phyloP scores from a whole-genome alignment of 2,329 filamentous ascomycete genomes.

The Fusarium sp. region DNA sequence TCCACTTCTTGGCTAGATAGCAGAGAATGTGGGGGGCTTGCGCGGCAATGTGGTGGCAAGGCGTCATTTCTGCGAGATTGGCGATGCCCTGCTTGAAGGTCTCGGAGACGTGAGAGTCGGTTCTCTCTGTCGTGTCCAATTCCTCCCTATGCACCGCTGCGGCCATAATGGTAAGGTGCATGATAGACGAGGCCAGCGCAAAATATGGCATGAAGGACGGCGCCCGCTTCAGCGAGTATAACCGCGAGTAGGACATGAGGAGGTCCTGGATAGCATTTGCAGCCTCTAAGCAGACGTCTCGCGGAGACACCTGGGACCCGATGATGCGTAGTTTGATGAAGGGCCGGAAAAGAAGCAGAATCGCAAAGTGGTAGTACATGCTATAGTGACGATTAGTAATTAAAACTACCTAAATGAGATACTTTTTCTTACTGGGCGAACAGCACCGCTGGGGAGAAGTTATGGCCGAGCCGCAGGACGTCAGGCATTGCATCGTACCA shows the following conservation, averaged over 20 bases:
- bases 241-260: constrained; percentile 64
- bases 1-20: constrained; percentile 68
- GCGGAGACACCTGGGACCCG: constrained; percentile 70
- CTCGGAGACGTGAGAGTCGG: constrained; percentile 55
- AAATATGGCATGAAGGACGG: constrained; percentile 69
- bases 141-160: constrained; percentile 42
- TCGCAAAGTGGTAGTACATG: constrained; percentile 77
- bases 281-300: constrained; percentile 72
- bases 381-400: constrained; percentile 49
- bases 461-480: constrained; percentile 71
- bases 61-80: constrained; percentile 69
- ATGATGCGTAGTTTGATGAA: constrained; percentile 73
- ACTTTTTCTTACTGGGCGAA: constrained; percentile 72
- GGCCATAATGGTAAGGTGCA: constrained; percentile 66
- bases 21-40: constrained; percentile 70
- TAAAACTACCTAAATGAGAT: constrained; percentile 6
- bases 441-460: constrained; percentile 77
- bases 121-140: constrained; percentile 44
- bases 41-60: constrained; percentile 68
- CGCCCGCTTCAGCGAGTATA: constrained; percentile 66
- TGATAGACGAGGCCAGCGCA: constrained; percentile 53
- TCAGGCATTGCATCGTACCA: constrained; percentile 77
- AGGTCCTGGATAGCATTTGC: constrained; percentile 68
- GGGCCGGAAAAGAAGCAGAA: constrained; percentile 76
- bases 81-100: constrained; percentile 64